phyloP scores from a whole-genome alignment of 2,329 filamentous ascomycete genomes.

The Monilinia vaccinii-corymbosi region DNA sequence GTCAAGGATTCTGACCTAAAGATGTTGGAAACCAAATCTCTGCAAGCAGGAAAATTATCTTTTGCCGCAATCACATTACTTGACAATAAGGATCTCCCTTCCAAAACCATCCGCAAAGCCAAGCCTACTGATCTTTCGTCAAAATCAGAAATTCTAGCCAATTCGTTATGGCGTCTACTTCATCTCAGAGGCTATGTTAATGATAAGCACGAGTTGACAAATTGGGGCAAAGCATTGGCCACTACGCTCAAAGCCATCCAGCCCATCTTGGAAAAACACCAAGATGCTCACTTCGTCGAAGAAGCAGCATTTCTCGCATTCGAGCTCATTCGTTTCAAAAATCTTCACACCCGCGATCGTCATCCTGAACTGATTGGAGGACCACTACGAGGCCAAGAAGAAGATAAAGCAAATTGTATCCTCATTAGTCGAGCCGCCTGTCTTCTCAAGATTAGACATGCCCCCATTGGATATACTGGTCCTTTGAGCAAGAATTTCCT shows the following conservation, averaged over 20 bases:
- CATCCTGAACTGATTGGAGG: constrained; percentile 46
- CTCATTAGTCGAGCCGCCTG: constrained; percentile 82
- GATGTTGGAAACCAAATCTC: constrained; percentile 35
- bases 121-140: constrained; percentile 38
- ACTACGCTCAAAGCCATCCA: constrained; percentile 56
- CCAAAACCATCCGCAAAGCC: constrained; percentile 47
- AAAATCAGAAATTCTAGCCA: constrained; percentile 60
- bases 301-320: constrained; percentile 76
- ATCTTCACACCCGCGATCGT: constrained; percentile 62
- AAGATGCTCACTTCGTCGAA: constrained; percentile 46
- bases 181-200: constrained; percentile 82
- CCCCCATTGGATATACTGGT: constrained; percentile 84
- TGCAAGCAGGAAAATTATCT: constrained; percentile 38
- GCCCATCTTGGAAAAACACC: constrained; percentile 36
- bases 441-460: constrained; percentile 72
- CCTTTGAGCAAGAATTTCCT: constrained; percentile 85
- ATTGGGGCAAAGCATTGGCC: constrained; percentile 74
- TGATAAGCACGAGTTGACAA: constrained; percentile 66
- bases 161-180: constrained; percentile 80
- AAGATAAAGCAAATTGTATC: constrained; percentile 69
- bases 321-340: constrained; percentile 71
- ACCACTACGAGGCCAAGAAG: constrained; percentile 49
- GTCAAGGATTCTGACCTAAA: constrained; percentile 49
- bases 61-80: constrained; percentile 60
- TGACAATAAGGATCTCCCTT: constrained; percentile 54